These are phyloP conservation scores for Hemerocallis citrina DNA, from an alignment of 106 monocot genomes.

Conservation along the genomic window DNA sequence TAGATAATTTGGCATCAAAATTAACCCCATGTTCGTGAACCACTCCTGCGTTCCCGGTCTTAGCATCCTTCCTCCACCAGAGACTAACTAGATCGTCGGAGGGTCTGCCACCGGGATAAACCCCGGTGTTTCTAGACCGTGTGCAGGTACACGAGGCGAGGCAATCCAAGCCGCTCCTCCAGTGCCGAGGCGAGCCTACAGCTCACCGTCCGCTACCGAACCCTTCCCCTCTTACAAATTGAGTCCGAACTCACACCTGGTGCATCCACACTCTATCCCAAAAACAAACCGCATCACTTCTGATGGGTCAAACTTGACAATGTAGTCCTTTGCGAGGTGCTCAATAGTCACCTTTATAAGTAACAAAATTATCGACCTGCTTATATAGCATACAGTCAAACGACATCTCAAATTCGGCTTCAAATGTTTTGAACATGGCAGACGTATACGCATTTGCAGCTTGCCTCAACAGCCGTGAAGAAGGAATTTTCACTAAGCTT, in stretches of 20 bases:
- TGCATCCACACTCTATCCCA: too few relatives aligned
- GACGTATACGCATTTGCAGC: constrained; percentile 30
- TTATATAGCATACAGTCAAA: constrained; percentile 17
- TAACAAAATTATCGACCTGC: constrained; percentile 15
- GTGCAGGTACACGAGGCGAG: not conserved
- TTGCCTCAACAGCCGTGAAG: constrained; percentile 25
- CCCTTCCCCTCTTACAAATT: too few relatives aligned
- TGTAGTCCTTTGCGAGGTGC: not conserved
- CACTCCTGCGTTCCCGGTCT: not conserved
- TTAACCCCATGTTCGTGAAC: not conserved
- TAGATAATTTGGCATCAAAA: not conserved
- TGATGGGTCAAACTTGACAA: not conserved
- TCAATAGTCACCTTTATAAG: constrained; percentile 11
- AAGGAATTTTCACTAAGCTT: constrained; percentile 5
- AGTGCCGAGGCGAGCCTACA: too few relatives aligned
- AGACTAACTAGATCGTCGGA: not conserved
- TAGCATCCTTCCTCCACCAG: not conserved
- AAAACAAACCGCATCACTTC: too few relatives aligned
- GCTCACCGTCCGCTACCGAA: too few relatives aligned
- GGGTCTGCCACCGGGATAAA: not conserved
- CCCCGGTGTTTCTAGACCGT: not conserved
- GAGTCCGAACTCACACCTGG: too few relatives aligned
- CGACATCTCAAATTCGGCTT: constrained; percentile 20
- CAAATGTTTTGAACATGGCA: constrained; percentile 26
- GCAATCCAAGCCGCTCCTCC: too few relatives aligned